Base-by-base conservation (phyloP, 2,329 filamentous ascomycete species). In the Monilinia fructicola region DNA sequence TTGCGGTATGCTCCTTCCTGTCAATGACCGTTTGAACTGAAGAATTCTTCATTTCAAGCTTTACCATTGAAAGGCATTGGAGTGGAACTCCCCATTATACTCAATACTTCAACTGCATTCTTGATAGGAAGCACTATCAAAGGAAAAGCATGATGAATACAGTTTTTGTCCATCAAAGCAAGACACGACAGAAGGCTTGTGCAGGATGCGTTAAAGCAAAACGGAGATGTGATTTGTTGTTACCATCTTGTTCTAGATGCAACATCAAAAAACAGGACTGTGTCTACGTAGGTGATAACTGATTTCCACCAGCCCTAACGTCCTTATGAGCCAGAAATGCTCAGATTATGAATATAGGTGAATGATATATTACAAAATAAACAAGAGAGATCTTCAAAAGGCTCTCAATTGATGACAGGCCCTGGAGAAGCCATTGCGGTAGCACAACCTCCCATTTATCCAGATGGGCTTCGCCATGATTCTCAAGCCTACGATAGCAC, bases 191-290 rank as follows among this genome's bases (percentile, higher is more conserved):
- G 28, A 74, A 74, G 61, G 64, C 72, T 12, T 74, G 72, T 61
- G 42, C 50, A 2, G 65, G 53, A 10, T 73, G 72, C 42, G 69
- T 73, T 18, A 71, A 71, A 54, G 67, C 70, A 3, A 74, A 74
- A 67, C 48, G 71, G 55, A 69, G 71, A 67, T 74, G 72, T 44
- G 71, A 74, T 60, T 67, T 73, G 44, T 65, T 64, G 18, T 48
- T 72, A 12, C 73, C 72, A 4, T 18, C 12, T 12, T 74, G 71
- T 64, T 60, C 65, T 11, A 68, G 72, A 40, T 74, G 73, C 53
- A 60, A 26, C 9, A 67, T 31, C 9, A 67, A 66, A 46, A 40
- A 54, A 2, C 16, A 71, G 21, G 38, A 31, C n/a, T 74, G 73
- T 64, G 44, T 63, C 31, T 73, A 73, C 67, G 72, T 72, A 52